Percentiles rank a stretch among this genome's conserved stretches.
phyloP scores from a whole-genome alignment of 2,329 filamentous ascomycete genomes.

The Paecilomyces fulvus region DNA sequence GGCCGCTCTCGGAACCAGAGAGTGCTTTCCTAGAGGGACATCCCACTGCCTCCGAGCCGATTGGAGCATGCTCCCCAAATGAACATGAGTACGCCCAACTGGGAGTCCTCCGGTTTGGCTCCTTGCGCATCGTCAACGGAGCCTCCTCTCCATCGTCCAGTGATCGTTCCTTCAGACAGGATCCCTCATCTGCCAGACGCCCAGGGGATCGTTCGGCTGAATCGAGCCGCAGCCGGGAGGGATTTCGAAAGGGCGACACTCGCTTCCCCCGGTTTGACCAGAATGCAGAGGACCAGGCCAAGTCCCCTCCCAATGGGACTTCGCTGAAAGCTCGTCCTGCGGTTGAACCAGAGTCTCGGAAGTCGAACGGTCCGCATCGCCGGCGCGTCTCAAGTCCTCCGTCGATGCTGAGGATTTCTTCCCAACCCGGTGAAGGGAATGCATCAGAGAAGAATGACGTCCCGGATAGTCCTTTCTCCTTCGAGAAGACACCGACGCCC shows the following conservation, averaged over 20 bases:
- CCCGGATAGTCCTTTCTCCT: conserved; percentile 26
- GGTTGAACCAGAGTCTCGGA: not conserved
- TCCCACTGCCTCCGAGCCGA: conserved; percentile 4
- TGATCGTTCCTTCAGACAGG: conserved; percentile 19
- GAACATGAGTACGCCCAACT: conserved; percentile 31
- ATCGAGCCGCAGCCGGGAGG: not conserved
- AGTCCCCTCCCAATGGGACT: not conserved
- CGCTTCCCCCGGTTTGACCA: not conserved
- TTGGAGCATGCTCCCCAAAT: conserved; percentile 18
- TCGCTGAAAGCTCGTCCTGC: not conserved
- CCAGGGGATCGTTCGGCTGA: conserved; percentile 8
- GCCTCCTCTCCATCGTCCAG: conserved; percentile 30
- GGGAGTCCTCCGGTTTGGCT: conserved; percentile 31
- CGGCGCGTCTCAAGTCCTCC: not conserved
- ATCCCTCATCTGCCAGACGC: not conserved
- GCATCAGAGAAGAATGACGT: conserved; percentile 13
- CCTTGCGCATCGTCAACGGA: conserved; percentile 32
- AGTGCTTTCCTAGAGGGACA: conserved; percentile 8
- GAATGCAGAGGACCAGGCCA: not conserved
- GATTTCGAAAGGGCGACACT: not conserved
- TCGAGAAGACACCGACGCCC: conserved; percentile 22
- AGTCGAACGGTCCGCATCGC: not conserved
- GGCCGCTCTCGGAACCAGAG: conserved; percentile 9
- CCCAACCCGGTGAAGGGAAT: conserved; percentile 8
- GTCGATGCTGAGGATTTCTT: conserved; percentile 13